A percentile compares a stretch with the other conserved stretches of the same genome.
Conservation (phyloP, 2,329 filamentous ascomycete genomes). For the Diplodia corticola region DNA sequence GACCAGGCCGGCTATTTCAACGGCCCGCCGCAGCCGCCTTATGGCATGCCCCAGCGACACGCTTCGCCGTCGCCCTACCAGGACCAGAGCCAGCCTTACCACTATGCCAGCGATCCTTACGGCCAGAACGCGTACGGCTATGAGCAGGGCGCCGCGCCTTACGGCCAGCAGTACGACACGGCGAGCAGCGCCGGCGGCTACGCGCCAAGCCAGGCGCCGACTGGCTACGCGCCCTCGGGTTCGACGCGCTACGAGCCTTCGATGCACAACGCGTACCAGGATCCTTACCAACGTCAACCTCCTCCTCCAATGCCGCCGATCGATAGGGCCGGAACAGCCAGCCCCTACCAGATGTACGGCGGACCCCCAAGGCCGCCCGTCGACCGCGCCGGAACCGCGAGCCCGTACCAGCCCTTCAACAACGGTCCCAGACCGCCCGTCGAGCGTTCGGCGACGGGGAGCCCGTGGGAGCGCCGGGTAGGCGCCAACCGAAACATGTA, state of each 20-base stretch:
- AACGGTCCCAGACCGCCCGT: neutral
- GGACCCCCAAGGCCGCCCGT: neutral
- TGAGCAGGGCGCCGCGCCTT: neutral
- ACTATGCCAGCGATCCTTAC: slow-evolving; percentile 15
- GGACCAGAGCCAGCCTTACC: slow-evolving; percentile 16
- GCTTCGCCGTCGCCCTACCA: neutral
- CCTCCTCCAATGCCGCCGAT: slow-evolving; percentile 15
- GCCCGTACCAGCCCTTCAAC: slow-evolving; percentile 15
- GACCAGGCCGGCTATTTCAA: slow-evolving; percentile 7
- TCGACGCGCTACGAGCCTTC: slow-evolving; percentile 23
- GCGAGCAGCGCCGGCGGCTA: slow-evolving; percentile 11
- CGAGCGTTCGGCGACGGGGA: slow-evolving; percentile 3
- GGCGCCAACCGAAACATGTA: slow-evolving; percentile 6
- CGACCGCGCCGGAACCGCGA: slow-evolving; percentile 5
- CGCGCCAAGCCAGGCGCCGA: slow-evolving; percentile 16
- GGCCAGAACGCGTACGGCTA: neutral
- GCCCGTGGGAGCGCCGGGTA: slow-evolving; percentile 11
- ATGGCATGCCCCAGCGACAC: slow-evolving; percentile 7
- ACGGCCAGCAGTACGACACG: slow-evolving; percentile 12
- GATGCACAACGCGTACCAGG: slow-evolving; percentile 17
- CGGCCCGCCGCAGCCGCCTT: slow-evolving; percentile 1
- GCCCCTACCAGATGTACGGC: slow-evolving; percentile 11
- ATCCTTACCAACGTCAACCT: slow-evolving; percentile 5
- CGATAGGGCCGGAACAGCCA: slow-evolving; percentile 25
- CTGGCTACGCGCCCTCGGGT: slow-evolving; percentile 26